Evolutionary conservation across 2,329 filamentous ascomycete species (phyloP), one percentile per base, ranked within the genome.

Genomic region (Helicocarpus griseus): DNA sequence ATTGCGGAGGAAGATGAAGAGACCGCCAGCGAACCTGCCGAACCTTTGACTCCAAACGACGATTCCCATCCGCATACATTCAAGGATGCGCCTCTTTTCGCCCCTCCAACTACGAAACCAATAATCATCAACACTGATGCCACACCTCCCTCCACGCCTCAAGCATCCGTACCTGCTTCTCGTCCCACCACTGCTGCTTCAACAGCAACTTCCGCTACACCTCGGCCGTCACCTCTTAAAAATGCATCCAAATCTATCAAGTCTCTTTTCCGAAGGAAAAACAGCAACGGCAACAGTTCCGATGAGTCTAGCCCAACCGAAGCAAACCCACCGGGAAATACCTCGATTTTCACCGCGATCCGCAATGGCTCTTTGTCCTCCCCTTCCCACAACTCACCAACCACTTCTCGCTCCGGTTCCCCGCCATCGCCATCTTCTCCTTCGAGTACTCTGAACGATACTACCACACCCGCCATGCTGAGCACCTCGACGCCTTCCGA

Each of bases 361-460:
- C 54, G 52, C 17, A 59, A 59, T 46, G 67, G 64, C 51, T 64
- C 69, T 3, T 69, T 70, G 45, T 69, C 68, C 1, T 60, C 69
- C 1, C 67, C 69, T 3, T 58, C 54, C 7, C 61, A 63, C 19
- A 65, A 61, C 40, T 66, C 70, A 1, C 66, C 68, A 38, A 61
- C 60, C 28, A 65, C 64, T 1, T 69, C 69, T 6, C 63, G 63
- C 9, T 63, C 64, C 22, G 63, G 65, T 53, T 66, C 66, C 2
- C 69, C 69, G 7, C 64, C 67, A 31, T 65, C 65, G 9, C 62
- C 67, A 14, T 56, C 19, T 11, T 71, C 68, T 5, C 65, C 68
- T 19, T 58, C 59, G 31, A 67, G 63, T 54, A 70, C 59, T 8
- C 24, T 54, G 31, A 58, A 63, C 17, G 63, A 60, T 33, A 55